These are phyloP conservation scores for Kodamaea hsintzibuensis DNA, from an alignment of 805 yeast species.

Conservation along the genomic window DNA sequence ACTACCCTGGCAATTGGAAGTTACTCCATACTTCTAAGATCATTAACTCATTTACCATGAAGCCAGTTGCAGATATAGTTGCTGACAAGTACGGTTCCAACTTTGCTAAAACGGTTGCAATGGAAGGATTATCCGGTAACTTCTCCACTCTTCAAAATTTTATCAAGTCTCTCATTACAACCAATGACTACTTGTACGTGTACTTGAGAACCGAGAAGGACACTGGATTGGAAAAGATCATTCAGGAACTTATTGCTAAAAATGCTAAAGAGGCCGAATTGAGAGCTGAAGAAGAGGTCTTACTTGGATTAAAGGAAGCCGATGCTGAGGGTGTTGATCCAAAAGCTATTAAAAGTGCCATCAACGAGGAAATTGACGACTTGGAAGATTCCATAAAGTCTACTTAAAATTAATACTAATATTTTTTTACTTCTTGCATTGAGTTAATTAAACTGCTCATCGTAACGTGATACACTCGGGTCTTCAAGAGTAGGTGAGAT, in stretches of 20 bases:
- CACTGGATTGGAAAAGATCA: slow-evolving; percentile 9
- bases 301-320: background rate
- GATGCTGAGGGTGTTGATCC: slow-evolving; percentile 10
- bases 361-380: slow-evolving; percentile 14
- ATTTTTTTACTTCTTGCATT: background rate
- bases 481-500: slow-evolving; percentile 4
- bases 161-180: slow-evolving; percentile 21
- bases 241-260: slow-evolving; percentile 1
- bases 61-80: slow-evolving; percentile 16
- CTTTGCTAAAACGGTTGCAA: slow-evolving; percentile 4
- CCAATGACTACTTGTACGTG: slow-evolving; percentile 26
- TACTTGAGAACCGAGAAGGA: slow-evolving; percentile 26
- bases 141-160: slow-evolving; percentile 7
- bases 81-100: slow-evolving; percentile 9
- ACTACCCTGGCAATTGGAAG: slow-evolving; percentile 22
- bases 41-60: slow-evolving; percentile 20
- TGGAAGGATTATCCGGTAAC: slow-evolving; percentile 6
- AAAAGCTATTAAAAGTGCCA: slow-evolving; percentile 8
- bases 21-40: slow-evolving; percentile 21
- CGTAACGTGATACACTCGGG: background rate
- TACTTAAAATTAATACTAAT: too few species aligned
- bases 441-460: background rate
- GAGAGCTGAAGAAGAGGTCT: background rate
- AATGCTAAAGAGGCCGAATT: background rate
- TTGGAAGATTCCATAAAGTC: slow-evolving; percentile 5